Conservation (phyloP, 1,284 basidiomycete species). For the Polyporus tsugae region DNA sequence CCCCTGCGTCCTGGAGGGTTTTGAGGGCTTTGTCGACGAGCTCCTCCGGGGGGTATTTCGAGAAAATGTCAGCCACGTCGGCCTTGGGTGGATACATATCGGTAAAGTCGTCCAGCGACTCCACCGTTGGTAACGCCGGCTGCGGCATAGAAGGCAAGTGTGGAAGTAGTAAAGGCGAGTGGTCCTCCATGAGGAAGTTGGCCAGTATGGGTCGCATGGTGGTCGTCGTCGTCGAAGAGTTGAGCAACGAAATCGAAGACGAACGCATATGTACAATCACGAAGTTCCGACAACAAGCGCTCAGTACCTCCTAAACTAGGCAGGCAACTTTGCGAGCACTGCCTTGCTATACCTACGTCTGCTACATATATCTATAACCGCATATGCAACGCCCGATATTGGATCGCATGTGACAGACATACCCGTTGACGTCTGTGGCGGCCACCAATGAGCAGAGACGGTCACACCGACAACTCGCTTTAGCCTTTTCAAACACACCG, state of each 20-base stretch:
- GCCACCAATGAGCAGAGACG: not conserved
- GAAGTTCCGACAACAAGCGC: too few relatives aligned
- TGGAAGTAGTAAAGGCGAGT: not conserved
- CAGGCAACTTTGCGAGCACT: too few relatives aligned
- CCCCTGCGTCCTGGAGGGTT: conserved; percentile 33
- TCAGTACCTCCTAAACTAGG: too few relatives aligned
- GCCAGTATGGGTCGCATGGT: not conserved
- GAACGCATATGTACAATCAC: too few relatives aligned
- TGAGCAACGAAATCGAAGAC: too few relatives aligned
- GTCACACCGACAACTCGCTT: not conserved
- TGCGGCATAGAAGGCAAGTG: not conserved
- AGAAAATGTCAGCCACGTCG: conserved; percentile 3
- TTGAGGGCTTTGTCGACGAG: conserved; percentile 43
- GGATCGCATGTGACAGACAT: too few relatives aligned
- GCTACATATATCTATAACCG: too few relatives aligned
- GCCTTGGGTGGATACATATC: not conserved
- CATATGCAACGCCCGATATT: too few relatives aligned
- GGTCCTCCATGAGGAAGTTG: not conserved
- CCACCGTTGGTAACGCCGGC: not conserved
- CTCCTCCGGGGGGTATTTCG: conserved; percentile 19
- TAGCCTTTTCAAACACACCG: too few relatives aligned
- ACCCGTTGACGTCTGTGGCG: not conserved
- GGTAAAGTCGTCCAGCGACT: not conserved
- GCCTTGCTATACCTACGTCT: too few relatives aligned
- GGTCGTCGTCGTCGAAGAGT: not conserved